A percentile compares a stretch with the other conserved stretches of the same genome.
phyloP scores from a whole-genome alignment of 495 filamentous ascomycete genomes.

The Letharia columbiana region DNA sequence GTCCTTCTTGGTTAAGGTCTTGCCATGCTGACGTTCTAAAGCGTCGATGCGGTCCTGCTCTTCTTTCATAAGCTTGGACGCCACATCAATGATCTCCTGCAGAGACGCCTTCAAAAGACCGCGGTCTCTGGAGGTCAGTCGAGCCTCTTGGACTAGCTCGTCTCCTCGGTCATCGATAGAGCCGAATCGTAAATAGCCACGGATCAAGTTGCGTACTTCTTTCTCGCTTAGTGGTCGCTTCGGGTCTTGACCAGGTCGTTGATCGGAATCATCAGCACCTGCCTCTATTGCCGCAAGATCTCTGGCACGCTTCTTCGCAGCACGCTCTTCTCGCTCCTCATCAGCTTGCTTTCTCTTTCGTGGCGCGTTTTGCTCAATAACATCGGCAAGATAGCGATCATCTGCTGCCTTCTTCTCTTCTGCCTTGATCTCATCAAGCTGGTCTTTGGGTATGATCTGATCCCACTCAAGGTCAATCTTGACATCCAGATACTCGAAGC shows the following conservation, averaged over 20 bases:
- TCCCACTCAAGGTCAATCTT: constrained; percentile 95
- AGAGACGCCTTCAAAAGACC: constrained; percentile 63
- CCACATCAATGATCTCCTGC: constrained; percentile 64
- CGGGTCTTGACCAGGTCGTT: constrained; percentile 62
- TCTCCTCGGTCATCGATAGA: constrained; percentile 77
- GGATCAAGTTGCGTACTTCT: constrained; percentile 82
- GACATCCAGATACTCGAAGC: constrained; percentile 81
- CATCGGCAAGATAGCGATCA: constrained; percentile 69
- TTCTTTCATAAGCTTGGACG: constrained; percentile 57
- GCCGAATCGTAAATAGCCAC: constrained; percentile 79
- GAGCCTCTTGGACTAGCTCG: constrained; percentile 77
- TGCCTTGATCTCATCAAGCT: constrained; percentile 77
- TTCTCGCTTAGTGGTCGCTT: constrained; percentile 79
- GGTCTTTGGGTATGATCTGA: constrained; percentile 91
- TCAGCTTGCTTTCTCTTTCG: constrained; percentile 68
- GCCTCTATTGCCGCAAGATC: constrained; percentile 46
- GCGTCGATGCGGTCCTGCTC: constrained; percentile 52
- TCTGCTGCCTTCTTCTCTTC: constrained; percentile 79
- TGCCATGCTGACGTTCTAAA: constrained; percentile 58
- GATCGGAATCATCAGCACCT: constrained; percentile 48
- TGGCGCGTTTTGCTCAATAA: constrained; percentile 79
- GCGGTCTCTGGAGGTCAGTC: constrained; percentile 68
- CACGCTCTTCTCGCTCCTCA: constrained; percentile 72
- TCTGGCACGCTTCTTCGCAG: constrained; percentile 85
- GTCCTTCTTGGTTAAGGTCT: constrained; percentile 84